phyloP scores from a whole-genome alignment of 768 basidiomycete species.

The Xerocomus potaroensis region DNA sequence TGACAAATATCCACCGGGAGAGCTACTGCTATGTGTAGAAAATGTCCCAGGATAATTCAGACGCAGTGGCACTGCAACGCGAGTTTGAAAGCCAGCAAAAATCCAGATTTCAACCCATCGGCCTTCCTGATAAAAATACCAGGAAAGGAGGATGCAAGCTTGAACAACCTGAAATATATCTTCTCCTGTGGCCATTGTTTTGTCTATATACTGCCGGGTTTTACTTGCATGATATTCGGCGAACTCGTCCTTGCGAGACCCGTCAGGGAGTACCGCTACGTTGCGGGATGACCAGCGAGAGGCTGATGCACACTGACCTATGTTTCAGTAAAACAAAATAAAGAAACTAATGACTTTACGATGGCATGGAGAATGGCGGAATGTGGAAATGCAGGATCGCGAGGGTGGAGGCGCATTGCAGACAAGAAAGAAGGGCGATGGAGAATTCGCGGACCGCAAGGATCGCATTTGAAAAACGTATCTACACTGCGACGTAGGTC shows the following conservation, averaged over 20 bases:
- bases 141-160: constrained; percentile 79
- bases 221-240: constrained; percentile 86
- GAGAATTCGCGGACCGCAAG: constrained; percentile 79
- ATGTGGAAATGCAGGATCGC: constrained; percentile 83
- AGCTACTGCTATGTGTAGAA: constrained; percentile 58
- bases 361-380: constrained; percentile 89
- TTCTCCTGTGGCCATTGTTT: constrained; percentile 84
- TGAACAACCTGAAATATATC: constrained; percentile 86
- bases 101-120: constrained; percentile 92
- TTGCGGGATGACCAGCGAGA: constrained; percentile 79
- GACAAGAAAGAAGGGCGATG: constrained; percentile 78
- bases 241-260: constrained; percentile 76
- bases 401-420: constrained; percentile 75
- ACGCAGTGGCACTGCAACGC: constrained; percentile 76
- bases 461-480: constrained; percentile 84
- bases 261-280: constrained; percentile 64
- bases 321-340: constrained; percentile 9
- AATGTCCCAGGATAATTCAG: constrained; percentile 86
- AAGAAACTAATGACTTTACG: constrained; percentile 37
- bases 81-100: constrained; percentile 80
- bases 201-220: constrained; percentile 83
- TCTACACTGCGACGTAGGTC: constrained; percentile 55
- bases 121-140: constrained; percentile 91
- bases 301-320: constrained; percentile 66
- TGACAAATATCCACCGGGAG: constrained; percentile 76